Evolutionary conservation across 148 eudicot genomes (phyloP).

Genomic region (Camellia sinensis): DNA sequence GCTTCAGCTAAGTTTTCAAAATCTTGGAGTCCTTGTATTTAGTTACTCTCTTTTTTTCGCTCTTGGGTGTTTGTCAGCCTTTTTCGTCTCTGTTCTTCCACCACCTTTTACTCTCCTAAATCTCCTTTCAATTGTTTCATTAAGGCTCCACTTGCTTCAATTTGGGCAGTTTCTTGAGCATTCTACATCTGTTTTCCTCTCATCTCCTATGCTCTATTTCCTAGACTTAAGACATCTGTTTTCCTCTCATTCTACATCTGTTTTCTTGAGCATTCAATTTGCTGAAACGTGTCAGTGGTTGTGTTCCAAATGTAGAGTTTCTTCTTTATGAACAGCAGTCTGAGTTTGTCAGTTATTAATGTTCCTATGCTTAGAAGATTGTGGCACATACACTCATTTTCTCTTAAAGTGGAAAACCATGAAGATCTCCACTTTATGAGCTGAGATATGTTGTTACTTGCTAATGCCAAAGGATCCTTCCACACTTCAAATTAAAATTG

Average conservation of each 20-base stretch:
- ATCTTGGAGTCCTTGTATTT: not conserved
- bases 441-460: not conserved
- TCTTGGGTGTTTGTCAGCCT: too few relatives aligned
- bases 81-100: not conserved
- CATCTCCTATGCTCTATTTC: too few relatives aligned
- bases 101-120: not conserved
- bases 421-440: not conserved
- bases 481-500: not conserved
- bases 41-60: too few relatives aligned
- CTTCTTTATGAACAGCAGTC: not conserved
- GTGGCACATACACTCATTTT: not conserved
- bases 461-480: slow-evolving; percentile 9
- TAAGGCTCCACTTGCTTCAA: not conserved
- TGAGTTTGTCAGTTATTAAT: not conserved
- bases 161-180: not conserved
- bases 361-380: not conserved
- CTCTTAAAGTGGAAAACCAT: not conserved
- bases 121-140: not conserved
- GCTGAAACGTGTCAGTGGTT: not conserved
- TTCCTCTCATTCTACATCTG: too few relatives aligned
- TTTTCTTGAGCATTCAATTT: not conserved
- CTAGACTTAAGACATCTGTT: too few relatives aligned
- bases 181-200: not conserved
- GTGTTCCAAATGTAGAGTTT: not conserved
- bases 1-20: not conserved